Conservation (phyloP, 371 early-diverging fungal species). For the Blakeslea trispora region DNA sequence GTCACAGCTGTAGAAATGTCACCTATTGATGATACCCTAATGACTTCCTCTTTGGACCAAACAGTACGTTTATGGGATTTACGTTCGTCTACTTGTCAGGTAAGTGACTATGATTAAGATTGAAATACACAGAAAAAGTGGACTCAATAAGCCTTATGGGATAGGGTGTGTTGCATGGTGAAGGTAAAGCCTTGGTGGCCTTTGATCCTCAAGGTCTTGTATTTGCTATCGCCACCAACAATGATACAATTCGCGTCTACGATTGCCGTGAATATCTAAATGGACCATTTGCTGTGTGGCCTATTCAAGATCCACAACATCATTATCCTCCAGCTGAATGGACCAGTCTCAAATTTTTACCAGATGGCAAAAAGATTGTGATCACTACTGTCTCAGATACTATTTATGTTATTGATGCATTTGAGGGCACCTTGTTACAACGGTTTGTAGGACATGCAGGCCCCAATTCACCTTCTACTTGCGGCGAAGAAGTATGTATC, state of each 20-base stretch:
- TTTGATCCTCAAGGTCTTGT: constrained; percentile 84
- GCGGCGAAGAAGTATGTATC: constrained; percentile 62
- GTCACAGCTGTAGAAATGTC: constrained; percentile 79
- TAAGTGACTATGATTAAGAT: constrained; percentile 18
- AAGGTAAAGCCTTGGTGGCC: constrained; percentile 64
- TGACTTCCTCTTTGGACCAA: constrained; percentile 73
- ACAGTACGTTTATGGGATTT: constrained; percentile 84
- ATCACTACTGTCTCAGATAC: constrained; percentile 69
- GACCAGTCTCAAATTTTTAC: constrained; percentile 71
- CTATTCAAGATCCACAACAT: constrained; percentile 42
- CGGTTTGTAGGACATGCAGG: constrained; percentile 54
- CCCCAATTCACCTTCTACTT: constrained; percentile 27
- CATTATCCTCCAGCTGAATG: too few relatives aligned
- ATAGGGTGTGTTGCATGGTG: constrained; percentile 49
- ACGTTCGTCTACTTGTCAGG: constrained; percentile 64
- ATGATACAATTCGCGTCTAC: constrained; percentile 55
- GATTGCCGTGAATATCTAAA: constrained; percentile 67
- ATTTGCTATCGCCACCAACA: constrained; percentile 70
- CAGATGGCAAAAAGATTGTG: constrained; percentile 75
- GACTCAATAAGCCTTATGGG: not conserved
- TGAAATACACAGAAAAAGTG: too few relatives aligned
- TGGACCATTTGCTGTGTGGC: constrained; percentile 35
- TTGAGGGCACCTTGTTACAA: constrained; percentile 49
- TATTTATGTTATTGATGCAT: constrained; percentile 75
- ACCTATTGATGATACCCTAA: constrained; percentile 73